These are phyloP conservation scores for Corynascus novoguineensis DNA, from an alignment of 495 filamentous ascomycete species.

Conservation along the genomic window DNA sequence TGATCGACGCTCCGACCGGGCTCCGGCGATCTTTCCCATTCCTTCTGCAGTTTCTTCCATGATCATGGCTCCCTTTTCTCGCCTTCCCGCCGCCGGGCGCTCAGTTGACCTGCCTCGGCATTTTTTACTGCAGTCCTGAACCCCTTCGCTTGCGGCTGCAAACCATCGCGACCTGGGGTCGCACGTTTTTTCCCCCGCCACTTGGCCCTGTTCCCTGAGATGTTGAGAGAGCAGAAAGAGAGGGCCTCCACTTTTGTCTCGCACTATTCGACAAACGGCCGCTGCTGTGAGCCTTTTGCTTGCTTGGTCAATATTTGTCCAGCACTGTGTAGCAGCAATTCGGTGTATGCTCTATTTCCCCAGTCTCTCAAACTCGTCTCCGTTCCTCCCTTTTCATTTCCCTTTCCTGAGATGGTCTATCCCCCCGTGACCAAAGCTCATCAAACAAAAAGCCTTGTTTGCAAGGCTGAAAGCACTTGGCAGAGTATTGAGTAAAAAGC, in stretches of 20 bases:
- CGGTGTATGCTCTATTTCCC: background rate
- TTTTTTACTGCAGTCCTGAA: background rate
- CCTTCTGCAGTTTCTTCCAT: slow-evolving; percentile 2
- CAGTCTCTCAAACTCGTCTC: background rate
- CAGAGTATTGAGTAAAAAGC: background rate
- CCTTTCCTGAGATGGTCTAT: too few relatives aligned
- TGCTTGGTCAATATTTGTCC: background rate
- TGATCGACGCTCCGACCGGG: slow-evolving; percentile 9
- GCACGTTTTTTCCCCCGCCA: background rate
- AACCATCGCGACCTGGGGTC: background rate
- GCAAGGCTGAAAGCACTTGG: too few relatives aligned
- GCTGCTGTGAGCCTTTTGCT: slow-evolving; percentile 7
- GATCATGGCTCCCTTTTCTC: background rate
- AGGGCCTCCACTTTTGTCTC: background rate
- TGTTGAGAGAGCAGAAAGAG: too few relatives aligned
- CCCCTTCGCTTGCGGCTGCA: background rate
- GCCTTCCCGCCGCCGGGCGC: background rate
- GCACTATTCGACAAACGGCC: background rate
- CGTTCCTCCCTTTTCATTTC: background rate
- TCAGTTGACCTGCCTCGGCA: slow-evolving; percentile 3
- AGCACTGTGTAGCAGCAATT: background rate
- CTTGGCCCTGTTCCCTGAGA: background rate
- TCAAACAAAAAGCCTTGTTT: too few relatives aligned
- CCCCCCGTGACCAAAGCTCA: too few relatives aligned
- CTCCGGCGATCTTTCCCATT: slow-evolving; percentile 7